Percentiles rank a stretch among this genome's conserved stretches.
Conservation (phyloP, 2,329 filamentous ascomycete species). For the Penicillium sp. region DNA sequence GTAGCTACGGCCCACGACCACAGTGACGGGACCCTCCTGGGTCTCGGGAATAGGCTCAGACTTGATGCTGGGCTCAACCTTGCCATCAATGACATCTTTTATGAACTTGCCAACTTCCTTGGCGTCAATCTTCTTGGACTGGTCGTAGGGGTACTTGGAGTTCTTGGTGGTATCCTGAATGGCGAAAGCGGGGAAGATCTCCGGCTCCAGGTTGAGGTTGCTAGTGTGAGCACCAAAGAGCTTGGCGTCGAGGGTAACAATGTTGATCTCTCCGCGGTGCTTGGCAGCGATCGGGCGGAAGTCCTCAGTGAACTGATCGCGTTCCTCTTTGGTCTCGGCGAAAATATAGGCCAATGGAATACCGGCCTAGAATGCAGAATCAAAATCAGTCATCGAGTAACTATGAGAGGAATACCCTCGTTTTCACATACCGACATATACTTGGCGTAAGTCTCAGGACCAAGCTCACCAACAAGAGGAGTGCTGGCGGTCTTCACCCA, state of each 20-base stretch:
- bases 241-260: constrained; percentile 95
- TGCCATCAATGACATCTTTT: constrained; percentile 79
- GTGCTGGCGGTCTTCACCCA: constrained; percentile 85
- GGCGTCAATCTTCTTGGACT: constrained; percentile 73
- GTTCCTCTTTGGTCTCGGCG: constrained; percentile 87
- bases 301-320: constrained; percentile 70
- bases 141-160: constrained; percentile 93
- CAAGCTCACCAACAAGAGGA: constrained; percentile 91
- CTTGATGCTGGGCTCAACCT: constrained; percentile 95
- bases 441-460: constrained; percentile 90
- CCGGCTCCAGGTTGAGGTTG: constrained; percentile 95
- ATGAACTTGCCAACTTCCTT: constrained; percentile 79
- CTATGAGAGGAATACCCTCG: background rate
- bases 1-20: constrained; percentile 93
- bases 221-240: constrained; percentile 89
- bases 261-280: constrained; percentile 93
- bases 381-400: background rate
- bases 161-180: constrained; percentile 96
- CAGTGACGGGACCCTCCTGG: constrained; percentile 82
- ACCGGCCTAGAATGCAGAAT: constrained; percentile 57
- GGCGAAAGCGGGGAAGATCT: constrained; percentile 95
- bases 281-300: constrained; percentile 87
- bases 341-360: constrained; percentile 98
- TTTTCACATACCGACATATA: constrained; percentile 74
- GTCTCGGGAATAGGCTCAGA: constrained; percentile 94